phyloP scores from a whole-genome alignment of 495 filamentous ascomycete species.

The Neurospora sp. region DNA sequence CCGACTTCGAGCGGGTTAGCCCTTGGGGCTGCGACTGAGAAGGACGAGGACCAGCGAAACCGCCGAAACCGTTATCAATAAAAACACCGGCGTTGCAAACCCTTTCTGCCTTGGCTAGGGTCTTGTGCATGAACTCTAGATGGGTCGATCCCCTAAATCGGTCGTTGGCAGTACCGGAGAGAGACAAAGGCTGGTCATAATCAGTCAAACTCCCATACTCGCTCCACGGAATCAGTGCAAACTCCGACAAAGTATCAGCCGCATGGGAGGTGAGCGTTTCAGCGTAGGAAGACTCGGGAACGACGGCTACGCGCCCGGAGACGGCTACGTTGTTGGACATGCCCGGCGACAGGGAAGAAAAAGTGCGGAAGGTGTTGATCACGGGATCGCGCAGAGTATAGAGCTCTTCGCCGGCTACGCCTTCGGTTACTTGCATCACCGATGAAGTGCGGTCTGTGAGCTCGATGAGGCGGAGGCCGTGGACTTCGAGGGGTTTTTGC shows the following conservation, averaged over 20 bases:
- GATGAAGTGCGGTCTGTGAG: constrained; percentile 89
- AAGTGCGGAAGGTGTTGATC: constrained; percentile 82
- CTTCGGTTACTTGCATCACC: constrained; percentile 85
- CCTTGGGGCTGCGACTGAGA: constrained; percentile 11
- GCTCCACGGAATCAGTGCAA: constrained; percentile 86
- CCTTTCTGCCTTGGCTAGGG: constrained; percentile 43
- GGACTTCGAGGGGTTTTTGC: constrained; percentile 59
- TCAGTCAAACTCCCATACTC: constrained; percentile 70
- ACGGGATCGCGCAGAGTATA: constrained; percentile 79
- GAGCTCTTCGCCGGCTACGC: constrained; percentile 45
- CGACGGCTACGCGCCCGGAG: constrained; percentile 67
- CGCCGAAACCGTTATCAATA: constrained; percentile 64
- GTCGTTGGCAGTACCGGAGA: constrained; percentile 30
- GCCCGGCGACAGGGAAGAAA: constrained; percentile 52
- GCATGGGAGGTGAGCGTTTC: constrained; percentile 63
- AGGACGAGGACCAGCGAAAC: constrained; percentile 22
- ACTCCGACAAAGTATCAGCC: constrained; percentile 57
- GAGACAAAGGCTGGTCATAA: constrained; percentile 31
- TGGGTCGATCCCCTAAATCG: constrained; percentile 45
- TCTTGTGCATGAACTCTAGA: constrained; percentile 54
- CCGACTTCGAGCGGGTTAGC: constrained; percentile 42
- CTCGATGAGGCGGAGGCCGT: constrained; percentile 78
- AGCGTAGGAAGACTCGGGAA: constrained; percentile 67
- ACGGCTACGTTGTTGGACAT: constrained; percentile 62
- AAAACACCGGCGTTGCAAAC: constrained; percentile 69